phyloP scores from a whole-genome alignment of 1,284 basidiomycete species.

The Cryptococcus wingfieldii region DNA sequence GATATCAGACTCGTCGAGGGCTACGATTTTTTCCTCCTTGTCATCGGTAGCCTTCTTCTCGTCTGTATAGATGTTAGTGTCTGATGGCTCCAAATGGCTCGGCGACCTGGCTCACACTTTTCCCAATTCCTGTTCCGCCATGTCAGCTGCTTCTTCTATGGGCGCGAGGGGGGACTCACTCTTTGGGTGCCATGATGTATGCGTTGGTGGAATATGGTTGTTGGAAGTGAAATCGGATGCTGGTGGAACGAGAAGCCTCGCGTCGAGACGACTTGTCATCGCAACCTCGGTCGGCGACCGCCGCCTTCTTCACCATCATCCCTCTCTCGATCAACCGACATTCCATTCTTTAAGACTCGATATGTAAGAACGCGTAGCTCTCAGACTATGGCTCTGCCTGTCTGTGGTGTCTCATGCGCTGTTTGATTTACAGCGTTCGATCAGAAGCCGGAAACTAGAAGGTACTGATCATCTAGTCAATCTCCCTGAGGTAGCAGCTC shows the following conservation, averaged over 20 bases:
- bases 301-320: too few species aligned
- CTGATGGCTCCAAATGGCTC: constrained; percentile 1
- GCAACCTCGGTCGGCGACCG: background rate
- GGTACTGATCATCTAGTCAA: too few species aligned
- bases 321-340: background rate
- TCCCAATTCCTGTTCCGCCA: constrained; percentile 76
- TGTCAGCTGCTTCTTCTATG: background rate
- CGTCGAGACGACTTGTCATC: background rate
- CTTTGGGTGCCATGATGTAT: constrained; percentile 72
- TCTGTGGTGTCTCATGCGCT: too few species aligned
- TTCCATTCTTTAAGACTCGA: background rate
- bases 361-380: too few species aligned
- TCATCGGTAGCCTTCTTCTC: constrained; percentile 77
- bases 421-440: too few species aligned
- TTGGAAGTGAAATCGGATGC: background rate
- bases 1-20: constrained; percentile 96
- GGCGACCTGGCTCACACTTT: constrained; percentile 64
- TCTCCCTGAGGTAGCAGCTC: too few species aligned
- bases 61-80: constrained; percentile 47
- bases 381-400: too few species aligned
- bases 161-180: constrained; percentile 43
- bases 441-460: too few species aligned
- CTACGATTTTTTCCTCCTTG: constrained; percentile 88
- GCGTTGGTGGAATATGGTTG: background rate
- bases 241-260: background rate